Conservation (phyloP, 331 rosid genomes). For the Stylosanthes scabra region DNA sequence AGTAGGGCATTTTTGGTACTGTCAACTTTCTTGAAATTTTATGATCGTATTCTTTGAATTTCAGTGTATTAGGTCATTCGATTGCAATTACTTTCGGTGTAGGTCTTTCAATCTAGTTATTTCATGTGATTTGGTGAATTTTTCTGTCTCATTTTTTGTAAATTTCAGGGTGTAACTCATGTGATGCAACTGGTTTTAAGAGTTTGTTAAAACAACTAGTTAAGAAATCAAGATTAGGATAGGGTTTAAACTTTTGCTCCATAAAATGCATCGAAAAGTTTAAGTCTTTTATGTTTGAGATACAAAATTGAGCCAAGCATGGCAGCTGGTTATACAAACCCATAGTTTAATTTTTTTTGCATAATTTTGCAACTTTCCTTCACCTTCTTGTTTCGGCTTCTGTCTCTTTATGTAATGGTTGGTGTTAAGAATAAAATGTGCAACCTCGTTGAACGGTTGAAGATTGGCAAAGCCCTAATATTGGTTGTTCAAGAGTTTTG, state of each 20-base stretch:
- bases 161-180: neutral
- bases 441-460: slow-evolving; percentile 16
- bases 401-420: slow-evolving; percentile 11
- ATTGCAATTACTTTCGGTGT: too few relatives aligned
- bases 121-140: too few relatives aligned
- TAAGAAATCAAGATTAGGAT: too few relatives aligned
- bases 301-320: too few relatives aligned
- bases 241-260: too few relatives aligned
- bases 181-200: too few relatives aligned
- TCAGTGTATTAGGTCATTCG: neutral
- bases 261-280: too few relatives aligned
- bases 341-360: neutral
- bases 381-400: neutral
- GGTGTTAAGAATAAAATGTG: neutral
- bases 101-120: too few relatives aligned
- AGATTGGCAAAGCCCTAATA: slow-evolving; percentile 17
- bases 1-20: neutral
- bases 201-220: too few relatives aligned
- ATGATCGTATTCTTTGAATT: neutral
- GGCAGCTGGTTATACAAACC: too few relatives aligned
- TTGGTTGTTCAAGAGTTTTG: slow-evolving; percentile 16
- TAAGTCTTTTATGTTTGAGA: too few relatives aligned
- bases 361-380: slow-evolving; percentile 5
- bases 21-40: neutral
- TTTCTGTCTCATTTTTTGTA: neutral